A percentile compares a stretch with the other conserved stretches of the same genome.
phyloP scores from a whole-genome alignment of 2,329 filamentous ascomycete genomes.

The Pseudodiploospora longispora region DNA sequence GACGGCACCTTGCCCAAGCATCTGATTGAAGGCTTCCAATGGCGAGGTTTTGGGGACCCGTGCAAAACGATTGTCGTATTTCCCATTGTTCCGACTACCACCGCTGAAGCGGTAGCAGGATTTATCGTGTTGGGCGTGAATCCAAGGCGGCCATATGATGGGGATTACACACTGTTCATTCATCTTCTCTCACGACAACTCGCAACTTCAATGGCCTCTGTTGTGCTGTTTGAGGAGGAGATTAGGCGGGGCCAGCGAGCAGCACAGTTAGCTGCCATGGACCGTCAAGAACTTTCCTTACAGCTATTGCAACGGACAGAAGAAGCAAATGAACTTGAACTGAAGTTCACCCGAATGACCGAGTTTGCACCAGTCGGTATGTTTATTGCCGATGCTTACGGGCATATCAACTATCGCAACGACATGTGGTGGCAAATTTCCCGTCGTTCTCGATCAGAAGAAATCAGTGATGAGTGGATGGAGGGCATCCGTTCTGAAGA shows the following conservation, averaged over 20 bases:
- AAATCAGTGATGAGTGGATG: slow-evolving; percentile 61
- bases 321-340: slow-evolving; percentile 60
- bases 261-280: slow-evolving; percentile 64
- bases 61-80: slow-evolving; percentile 67
- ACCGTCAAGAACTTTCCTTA: slow-evolving; percentile 69
- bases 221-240: slow-evolving; percentile 77
- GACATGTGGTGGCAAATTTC: slow-evolving; percentile 71
- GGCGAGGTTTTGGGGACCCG: slow-evolving; percentile 63
- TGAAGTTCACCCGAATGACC: slow-evolving; percentile 75
- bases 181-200: slow-evolving; percentile 67
- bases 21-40: slow-evolving; percentile 59
- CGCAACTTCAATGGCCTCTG: slow-evolving; percentile 71
- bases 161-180: slow-evolving; percentile 72
- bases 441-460: slow-evolving; percentile 50
- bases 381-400: slow-evolving; percentile 69
- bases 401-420: slow-evolving; percentile 71
- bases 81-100: slow-evolving; percentile 67
- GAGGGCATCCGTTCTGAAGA: slow-evolving; percentile 63
- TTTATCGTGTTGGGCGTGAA: slow-evolving; percentile 76
- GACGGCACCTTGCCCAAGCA: slow-evolving; percentile 56
- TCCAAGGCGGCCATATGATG: slow-evolving; percentile 68
- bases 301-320: slow-evolving; percentile 60
- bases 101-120: slow-evolving; percentile 63
- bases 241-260: slow-evolving; percentile 67
- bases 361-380: slow-evolving; percentile 78